Conservation (phyloP, 306 rosid genomes). For the Glycine soja region DNA sequence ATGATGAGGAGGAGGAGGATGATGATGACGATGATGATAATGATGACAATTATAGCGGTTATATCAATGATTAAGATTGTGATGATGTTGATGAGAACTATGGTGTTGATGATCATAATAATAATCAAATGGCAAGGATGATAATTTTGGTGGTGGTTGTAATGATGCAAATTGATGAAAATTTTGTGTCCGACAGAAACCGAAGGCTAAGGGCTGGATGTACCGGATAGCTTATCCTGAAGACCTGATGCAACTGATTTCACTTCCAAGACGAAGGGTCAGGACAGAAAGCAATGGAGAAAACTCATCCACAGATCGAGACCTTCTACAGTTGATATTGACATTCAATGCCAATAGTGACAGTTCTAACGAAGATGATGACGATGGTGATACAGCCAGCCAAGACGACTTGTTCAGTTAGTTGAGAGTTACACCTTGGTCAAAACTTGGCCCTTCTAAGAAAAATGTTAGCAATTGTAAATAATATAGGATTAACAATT, state of each 20-base stretch:
- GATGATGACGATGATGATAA: not conserved
- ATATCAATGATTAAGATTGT: not conserved
- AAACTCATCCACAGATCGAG: constrained; percentile 53
- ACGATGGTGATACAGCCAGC: constrained; percentile 55
- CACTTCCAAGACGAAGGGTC: constrained; percentile 63
- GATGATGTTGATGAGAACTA: constrained; percentile 37
- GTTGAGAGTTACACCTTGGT: constrained; percentile 53
- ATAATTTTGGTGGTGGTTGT: constrained; percentile 54
- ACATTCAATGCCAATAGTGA: constrained; percentile 62
- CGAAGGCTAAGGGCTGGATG: constrained; percentile 82
- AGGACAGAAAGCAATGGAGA: constrained; percentile 56
- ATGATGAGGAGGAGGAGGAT: not conserved
- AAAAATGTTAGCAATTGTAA: constrained; percentile 56
- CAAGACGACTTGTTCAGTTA: constrained; percentile 63
- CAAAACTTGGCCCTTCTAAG: constrained; percentile 26
- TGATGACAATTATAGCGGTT: not conserved
- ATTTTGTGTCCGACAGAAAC: constrained; percentile 76
- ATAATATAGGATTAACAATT: constrained; percentile 50
- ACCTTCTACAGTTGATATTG: constrained; percentile 64
- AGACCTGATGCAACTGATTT: constrained; percentile 75
- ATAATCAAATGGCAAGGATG: constrained; percentile 44
- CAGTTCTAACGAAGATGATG: constrained; percentile 61
- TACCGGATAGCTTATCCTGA: constrained; percentile 65
- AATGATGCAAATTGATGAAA: constrained; percentile 58
- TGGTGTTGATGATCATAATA: constrained; percentile 47